Evolutionary conservation across 2,329 filamentous ascomycete species (phyloP), one percentile per base, ranked within the genome.

Genomic region (Exserohilum rostratum): DNA sequence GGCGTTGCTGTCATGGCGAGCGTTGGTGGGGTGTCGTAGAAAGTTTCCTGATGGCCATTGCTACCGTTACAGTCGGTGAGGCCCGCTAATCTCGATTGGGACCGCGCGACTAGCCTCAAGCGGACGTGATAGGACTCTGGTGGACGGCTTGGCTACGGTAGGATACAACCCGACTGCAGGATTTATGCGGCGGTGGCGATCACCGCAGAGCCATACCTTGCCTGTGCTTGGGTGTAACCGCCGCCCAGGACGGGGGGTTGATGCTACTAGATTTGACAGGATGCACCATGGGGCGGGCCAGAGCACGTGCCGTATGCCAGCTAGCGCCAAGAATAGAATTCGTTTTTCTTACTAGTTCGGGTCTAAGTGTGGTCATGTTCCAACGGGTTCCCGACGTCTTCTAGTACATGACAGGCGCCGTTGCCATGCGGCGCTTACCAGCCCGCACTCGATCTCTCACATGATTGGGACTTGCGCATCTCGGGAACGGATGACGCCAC

Each of bases 11-110:
- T 58, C 60, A 68, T 64, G 65, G 65, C 64, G 62, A 65, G 61
- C 58, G 61, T 59, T 63, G 59, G 64, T 61, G 61, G 68, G 65
- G 65, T 62, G 60, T 62, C 54, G 61, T 49, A 58, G 51, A 53
- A 60, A 60, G 66, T 68, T 66, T 70, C 62, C 54, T 52, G 57
- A 62, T 35, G 54, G 57, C 54, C 62, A 66, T 70, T 69, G 64
- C 64, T 71, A 71, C 68, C 64, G 67, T 70, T 70, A 70, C 68
- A 51, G 62, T 68, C 65, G 61, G 61, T 58, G 50, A 58, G 40
- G 33, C 34, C 33, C 52, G 55, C 67, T 70, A 71, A 63, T 11
- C 62, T 52, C 48, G 17, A 50, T 60, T 50, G 51, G 58, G 63
- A 20, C 30, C 15, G 34, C 47, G 13, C n/a, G 22, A 33, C 53